These are phyloP conservation scores for Amoebophrya sp. DNA, from an alignment of 169 alveolate species.

Conservation along the genomic window DNA sequence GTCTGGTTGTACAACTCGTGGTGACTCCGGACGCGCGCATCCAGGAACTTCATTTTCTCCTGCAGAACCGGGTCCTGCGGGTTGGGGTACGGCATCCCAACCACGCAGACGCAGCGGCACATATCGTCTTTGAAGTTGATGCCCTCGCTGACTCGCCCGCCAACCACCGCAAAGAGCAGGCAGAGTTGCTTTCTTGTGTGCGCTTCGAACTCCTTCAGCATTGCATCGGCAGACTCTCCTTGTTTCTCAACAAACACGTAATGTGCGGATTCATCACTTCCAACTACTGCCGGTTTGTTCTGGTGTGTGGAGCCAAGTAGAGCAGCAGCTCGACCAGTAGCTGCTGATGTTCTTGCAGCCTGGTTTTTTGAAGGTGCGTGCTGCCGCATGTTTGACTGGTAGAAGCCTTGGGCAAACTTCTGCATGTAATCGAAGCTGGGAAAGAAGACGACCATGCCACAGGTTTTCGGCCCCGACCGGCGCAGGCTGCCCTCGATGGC, in stretches of 20 bases:
- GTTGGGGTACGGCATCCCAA: conserved; percentile 78
- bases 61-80: conserved; percentile 40
- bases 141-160: conserved; percentile 59
- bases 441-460: conserved; percentile 13
- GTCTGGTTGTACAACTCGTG: neutral
- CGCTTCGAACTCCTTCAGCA: neutral
- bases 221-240: neutral
- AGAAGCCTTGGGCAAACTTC: neutral
- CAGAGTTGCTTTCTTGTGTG: neutral
- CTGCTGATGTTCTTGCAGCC: too few species aligned
- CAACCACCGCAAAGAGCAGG: conserved; percentile 41
- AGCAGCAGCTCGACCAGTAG: too few species aligned
- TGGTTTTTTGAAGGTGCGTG: too few species aligned
- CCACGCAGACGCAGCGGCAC: conserved; percentile 66
- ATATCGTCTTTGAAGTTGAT: conserved; percentile 72
- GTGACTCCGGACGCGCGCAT: conserved; percentile 12
- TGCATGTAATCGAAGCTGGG: neutral
- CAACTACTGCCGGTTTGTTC: too few species aligned
- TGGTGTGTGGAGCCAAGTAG: too few species aligned
- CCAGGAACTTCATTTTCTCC: conserved; percentile 45
- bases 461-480: neutral
- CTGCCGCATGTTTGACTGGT: neutral
- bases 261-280: too few species aligned
- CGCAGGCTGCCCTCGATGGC: neutral
- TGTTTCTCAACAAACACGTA: conserved; percentile 3